These are phyloP conservation scores for Ceratobasidium sp. DNA, from an alignment of 1,284 basidiomycete genomes.

Conservation along the genomic window DNA sequence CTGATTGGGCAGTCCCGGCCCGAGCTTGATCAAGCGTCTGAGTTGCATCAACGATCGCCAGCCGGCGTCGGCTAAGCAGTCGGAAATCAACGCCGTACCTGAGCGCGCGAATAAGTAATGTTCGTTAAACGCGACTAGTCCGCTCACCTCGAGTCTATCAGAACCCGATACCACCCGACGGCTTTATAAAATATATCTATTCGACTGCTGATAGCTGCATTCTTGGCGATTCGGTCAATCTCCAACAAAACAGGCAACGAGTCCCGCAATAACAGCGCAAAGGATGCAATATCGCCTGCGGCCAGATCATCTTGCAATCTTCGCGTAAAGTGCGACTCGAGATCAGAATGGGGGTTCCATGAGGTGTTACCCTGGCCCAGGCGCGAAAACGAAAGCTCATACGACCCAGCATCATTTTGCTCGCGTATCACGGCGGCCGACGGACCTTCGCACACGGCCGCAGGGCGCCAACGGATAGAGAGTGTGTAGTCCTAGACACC, in stretches of 20 bases:
- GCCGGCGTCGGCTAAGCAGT: slow-evolving; percentile 66
- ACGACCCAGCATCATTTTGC: slow-evolving; percentile 16
- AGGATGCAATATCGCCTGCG: slow-evolving; percentile 14
- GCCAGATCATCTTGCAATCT: slow-evolving; percentile 62
- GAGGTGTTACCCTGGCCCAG: slow-evolving; percentile 5
- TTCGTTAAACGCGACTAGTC: not conserved
- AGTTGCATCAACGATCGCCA: slow-evolving; percentile 72
- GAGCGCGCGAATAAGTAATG: slow-evolving; percentile 27
- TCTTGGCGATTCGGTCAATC: slow-evolving; percentile 65
- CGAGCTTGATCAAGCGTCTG: slow-evolving; percentile 44
- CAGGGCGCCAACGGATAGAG: slow-evolving; percentile 35
- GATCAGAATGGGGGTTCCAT: slow-evolving; percentile 72
- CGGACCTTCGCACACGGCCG: slow-evolving; percentile 8
- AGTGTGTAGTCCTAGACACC: slow-evolving; percentile 28
- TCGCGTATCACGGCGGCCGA: slow-evolving; percentile 15
- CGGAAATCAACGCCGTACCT: slow-evolving; percentile 81
- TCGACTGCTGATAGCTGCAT: slow-evolving; percentile 49
- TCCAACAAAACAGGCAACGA: slow-evolving; percentile 75
- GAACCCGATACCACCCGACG: slow-evolving; percentile 78
- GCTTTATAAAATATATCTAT: slow-evolving; percentile 75
- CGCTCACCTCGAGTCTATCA: slow-evolving; percentile 68
- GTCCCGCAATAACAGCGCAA: slow-evolving; percentile 61
- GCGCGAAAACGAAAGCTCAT: slow-evolving; percentile 22
- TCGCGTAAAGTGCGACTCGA: slow-evolving; percentile 69
- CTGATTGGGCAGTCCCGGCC: not conserved